Percentiles rank a stretch among this genome's conserved stretches.
phyloP scores from a whole-genome alignment of 2,329 filamentous ascomycete species.

The Diaporthe longicolla region DNA sequence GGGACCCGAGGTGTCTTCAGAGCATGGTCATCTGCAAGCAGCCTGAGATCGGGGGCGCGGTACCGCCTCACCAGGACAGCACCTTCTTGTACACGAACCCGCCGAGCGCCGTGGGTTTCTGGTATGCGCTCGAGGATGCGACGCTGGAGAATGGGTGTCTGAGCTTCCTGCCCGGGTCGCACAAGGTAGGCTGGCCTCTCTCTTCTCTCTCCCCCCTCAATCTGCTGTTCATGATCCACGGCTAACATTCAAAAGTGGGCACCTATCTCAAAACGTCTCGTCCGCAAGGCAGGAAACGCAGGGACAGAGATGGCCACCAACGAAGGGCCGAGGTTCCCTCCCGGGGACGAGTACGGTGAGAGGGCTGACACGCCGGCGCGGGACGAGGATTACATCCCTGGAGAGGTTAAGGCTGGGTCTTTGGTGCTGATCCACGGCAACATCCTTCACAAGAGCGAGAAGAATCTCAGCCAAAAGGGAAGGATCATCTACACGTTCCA shows the following conservation, averaged over 20 bases:
- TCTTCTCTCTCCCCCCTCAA: background rate
- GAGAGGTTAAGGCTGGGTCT: slow-evolving; percentile 91
- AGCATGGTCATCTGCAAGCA: slow-evolving; percentile 99
- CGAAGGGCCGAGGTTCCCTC: slow-evolving; percentile 74
- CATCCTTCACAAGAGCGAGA: slow-evolving; percentile 95
- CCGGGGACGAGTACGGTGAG: slow-evolving; percentile 63
- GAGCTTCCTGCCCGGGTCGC: slow-evolving; percentile 87
- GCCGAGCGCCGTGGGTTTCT: slow-evolving; percentile 92
- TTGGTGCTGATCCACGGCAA: slow-evolving; percentile 97
- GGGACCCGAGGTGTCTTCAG: slow-evolving; percentile 84
- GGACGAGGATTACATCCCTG: slow-evolving; percentile 78
- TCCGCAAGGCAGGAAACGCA: slow-evolving; percentile 68
- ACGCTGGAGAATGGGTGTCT: slow-evolving; percentile 89
- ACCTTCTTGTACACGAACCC: slow-evolving; percentile 93
- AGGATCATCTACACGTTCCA: slow-evolving; percentile 98
- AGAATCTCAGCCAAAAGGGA: slow-evolving; percentile 87
- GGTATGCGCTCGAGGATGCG: slow-evolving; percentile 96
- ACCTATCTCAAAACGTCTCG: slow-evolving; percentile 80
- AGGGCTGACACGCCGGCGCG: slow-evolving; percentile 55
- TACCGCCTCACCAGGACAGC: slow-evolving; percentile 92
- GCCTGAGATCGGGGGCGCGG: slow-evolving; percentile 92
- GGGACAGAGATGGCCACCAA: slow-evolving; percentile 83
- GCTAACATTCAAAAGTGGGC: slow-evolving; percentile 61
- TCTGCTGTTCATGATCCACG: background rate
- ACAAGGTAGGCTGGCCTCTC: slow-evolving; percentile 59